Conservation (phyloP, 352 stramenopile species). For the Globisporangium heterothallicum region DNA sequence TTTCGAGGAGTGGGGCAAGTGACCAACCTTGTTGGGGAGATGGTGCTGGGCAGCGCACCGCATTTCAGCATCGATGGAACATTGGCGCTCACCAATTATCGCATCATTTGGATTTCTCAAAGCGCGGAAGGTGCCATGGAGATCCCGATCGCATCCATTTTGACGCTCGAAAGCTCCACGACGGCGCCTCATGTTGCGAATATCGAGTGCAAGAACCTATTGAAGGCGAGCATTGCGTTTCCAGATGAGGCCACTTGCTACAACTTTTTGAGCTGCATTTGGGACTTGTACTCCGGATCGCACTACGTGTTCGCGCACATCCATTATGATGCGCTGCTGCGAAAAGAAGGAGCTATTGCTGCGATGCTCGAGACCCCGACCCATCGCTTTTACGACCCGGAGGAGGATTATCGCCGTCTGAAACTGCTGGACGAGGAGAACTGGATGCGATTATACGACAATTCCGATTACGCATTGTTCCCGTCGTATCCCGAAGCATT, state of each 20-base stretch:
- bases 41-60: conserved; percentile 75
- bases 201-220: conserved; percentile 79
- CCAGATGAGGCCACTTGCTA: conserved; percentile 72
- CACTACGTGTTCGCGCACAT: conserved; percentile 75
- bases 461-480: conserved; percentile 87
- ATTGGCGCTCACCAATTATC: conserved; percentile 80
- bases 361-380: conserved; percentile 36
- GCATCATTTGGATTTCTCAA: conserved; percentile 80
- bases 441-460: conserved; percentile 84
- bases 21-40: conserved; percentile 82
- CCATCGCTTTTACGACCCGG: conserved; percentile 61
- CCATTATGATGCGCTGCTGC: conserved; percentile 64
- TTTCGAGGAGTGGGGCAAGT: conserved; percentile 83
- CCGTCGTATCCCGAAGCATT: conserved; percentile 93
- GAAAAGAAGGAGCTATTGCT: conserved; percentile 27
- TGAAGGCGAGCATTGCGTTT: conserved; percentile 82
- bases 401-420: conserved; percentile 76
- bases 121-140: conserved; percentile 77
- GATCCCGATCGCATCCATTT: conserved; percentile 73
- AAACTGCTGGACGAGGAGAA: conserved; percentile 75
- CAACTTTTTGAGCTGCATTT: conserved; percentile 68
- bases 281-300: conserved; percentile 55
- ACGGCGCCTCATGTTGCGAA: conserved; percentile 80
- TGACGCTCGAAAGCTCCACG: conserved; percentile 73
- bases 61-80: conserved; percentile 86